Conservation (phyloP, 1,284 basidiomycete species). For the Xerocomus minutiporus region DNA sequence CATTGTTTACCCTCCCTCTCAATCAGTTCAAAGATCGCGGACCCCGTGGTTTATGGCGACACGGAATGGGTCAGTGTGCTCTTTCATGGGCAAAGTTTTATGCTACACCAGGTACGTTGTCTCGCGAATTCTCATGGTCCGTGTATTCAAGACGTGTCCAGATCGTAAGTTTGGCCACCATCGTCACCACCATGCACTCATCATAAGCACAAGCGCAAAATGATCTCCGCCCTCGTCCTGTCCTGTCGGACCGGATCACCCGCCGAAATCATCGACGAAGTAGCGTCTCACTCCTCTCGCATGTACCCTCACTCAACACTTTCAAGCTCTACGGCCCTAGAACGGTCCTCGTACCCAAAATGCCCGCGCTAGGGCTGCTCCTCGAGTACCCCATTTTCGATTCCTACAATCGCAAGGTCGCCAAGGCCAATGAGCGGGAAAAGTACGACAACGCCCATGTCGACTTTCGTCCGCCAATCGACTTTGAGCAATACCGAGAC, state of each 20-base stretch:
- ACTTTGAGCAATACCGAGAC: slow-evolving; percentile 63
- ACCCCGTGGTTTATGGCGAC: slow-evolving; percentile 80
- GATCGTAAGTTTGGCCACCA: slow-evolving; percentile 19
- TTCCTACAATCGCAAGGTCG: slow-evolving; percentile 70
- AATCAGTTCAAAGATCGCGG: slow-evolving; percentile 51
- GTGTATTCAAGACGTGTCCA: slow-evolving; percentile 10
- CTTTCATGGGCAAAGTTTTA: slow-evolving; percentile 97
- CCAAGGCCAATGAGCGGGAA: slow-evolving; percentile 50
- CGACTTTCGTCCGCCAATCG: slow-evolving; percentile 62
- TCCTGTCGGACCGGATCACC: slow-evolving; percentile 74
- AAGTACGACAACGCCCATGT: slow-evolving; percentile 48
- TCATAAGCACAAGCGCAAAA: slow-evolving; percentile 72
- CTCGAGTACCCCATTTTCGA: slow-evolving; percentile 89
- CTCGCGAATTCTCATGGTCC: slow-evolving; percentile 10
- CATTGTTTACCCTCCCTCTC: not conserved
- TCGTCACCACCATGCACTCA: slow-evolving; percentile 1
- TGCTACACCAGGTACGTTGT: slow-evolving; percentile 84
- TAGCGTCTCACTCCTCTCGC: slow-evolving; percentile 22
- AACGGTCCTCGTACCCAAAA: slow-evolving; percentile 90
- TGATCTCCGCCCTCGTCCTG: slow-evolving; percentile 88
- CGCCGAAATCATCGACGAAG: slow-evolving; percentile 67
- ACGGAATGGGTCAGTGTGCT: slow-evolving; percentile 95
- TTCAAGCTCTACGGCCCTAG: slow-evolving; percentile 65
- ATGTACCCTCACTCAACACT: not conserved
- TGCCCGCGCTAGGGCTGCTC: slow-evolving; percentile 92